These are phyloP conservation scores for Endothia cerciana DNA, from an alignment of 2,329 filamentous ascomycete species.

Conservation along the genomic window DNA sequence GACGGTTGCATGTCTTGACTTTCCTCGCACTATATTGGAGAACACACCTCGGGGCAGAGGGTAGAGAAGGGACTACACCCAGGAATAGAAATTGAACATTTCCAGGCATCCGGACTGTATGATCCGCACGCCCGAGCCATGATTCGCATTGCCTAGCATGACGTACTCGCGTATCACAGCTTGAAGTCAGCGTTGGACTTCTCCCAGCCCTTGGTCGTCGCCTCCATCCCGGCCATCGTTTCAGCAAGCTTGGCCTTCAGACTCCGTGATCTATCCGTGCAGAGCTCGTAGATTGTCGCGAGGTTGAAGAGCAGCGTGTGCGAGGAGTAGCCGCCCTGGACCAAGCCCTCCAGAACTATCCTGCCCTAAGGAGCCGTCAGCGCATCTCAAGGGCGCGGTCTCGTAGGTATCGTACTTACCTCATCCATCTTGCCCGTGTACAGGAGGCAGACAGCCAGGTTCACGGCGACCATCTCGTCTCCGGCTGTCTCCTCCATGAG, in stretches of 20 bases:
- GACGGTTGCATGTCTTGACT: neutral
- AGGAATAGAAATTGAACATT: neutral
- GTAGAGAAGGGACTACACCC: neutral
- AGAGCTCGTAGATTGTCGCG: slow-evolving; percentile 88
- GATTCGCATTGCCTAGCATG: neutral
- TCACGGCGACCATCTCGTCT: slow-evolving; percentile 77
- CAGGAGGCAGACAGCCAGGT: slow-evolving; percentile 80
- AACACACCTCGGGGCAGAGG: neutral
- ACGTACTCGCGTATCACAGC: slow-evolving; percentile 49
- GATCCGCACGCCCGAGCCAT: neutral
- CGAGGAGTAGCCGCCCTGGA: slow-evolving; percentile 68
- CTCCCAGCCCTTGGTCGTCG: slow-evolving; percentile 67
- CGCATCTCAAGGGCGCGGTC: neutral
- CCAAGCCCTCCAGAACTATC: slow-evolving; percentile 66
- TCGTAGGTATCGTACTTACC: slow-evolving; percentile 44
- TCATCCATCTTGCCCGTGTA: slow-evolving; percentile 79
- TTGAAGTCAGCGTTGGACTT: slow-evolving; percentile 77
- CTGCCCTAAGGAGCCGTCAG: slow-evolving; percentile 57
- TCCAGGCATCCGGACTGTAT: neutral
- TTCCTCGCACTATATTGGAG: neutral
- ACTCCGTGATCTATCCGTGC: slow-evolving; percentile 73
- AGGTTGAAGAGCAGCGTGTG: slow-evolving; percentile 87
- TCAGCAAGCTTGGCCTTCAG: slow-evolving; percentile 75
- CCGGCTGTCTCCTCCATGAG: slow-evolving; percentile 44
- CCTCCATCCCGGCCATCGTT: slow-evolving; percentile 63